Percentiles rank a stretch among this genome's conserved stretches.
These are phyloP conservation scores for Flueggea neowawraea DNA, from an alignment of 441 rosid genomes.

Conservation along the genomic window DNA sequence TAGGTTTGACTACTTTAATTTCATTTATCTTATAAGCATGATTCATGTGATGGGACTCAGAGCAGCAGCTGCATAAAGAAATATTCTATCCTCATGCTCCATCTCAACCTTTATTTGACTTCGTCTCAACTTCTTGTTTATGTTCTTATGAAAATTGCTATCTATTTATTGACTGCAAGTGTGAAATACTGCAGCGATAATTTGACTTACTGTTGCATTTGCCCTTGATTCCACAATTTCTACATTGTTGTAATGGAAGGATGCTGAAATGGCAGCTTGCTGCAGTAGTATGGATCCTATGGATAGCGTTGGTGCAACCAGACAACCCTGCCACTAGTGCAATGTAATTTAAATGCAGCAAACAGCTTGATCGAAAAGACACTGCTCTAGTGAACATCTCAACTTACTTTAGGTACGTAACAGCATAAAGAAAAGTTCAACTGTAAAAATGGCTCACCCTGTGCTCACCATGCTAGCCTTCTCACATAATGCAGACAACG, in stretches of 20 bases:
- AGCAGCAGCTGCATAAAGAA: too few species aligned
- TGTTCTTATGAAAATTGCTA: too few species aligned
- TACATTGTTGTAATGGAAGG: constrained; percentile 90
- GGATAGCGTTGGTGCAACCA: constrained; percentile 87
- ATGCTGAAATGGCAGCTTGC: constrained; percentile 90
- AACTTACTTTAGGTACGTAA: neutral
- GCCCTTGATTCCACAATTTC: constrained; percentile 93
- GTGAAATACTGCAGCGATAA: neutral
- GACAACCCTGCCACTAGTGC: constrained; percentile 55
- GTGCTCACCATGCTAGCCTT: constrained; percentile 99
- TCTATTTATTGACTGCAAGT: too few species aligned
- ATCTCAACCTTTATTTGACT: too few species aligned
- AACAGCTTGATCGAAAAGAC: neutral
- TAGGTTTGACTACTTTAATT: constrained; percentile 7
- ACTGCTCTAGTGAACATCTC: neutral
- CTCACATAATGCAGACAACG: constrained; percentile 75
- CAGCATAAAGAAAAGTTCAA: constrained; percentile 4
- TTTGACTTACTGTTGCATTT: constrained; percentile 32
- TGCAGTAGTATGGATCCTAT: constrained; percentile 92
- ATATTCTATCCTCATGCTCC: too few species aligned
- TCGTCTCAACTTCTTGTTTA: too few species aligned
- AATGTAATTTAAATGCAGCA: constrained; percentile 1
- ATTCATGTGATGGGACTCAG: too few species aligned
- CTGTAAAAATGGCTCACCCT: constrained; percentile 56
- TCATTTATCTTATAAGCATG: too few species aligned